Evolutionary conservation across 2,329 filamentous ascomycete genomes (phyloP).

Genomic region (Talaromyces sp.): DNA sequence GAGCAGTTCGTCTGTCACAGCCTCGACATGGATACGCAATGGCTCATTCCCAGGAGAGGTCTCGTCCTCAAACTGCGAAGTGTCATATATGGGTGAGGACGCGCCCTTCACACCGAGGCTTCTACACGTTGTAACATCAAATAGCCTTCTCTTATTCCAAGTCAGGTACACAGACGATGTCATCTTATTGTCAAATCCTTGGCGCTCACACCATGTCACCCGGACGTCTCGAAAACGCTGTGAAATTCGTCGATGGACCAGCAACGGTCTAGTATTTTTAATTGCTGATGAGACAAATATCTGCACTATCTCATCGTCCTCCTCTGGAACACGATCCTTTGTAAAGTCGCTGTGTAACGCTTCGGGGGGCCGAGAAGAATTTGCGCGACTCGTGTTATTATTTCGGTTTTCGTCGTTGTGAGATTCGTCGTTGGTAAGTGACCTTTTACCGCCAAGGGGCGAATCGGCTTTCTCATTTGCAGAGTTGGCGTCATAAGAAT

Average conservation of each 20-base stretch:
- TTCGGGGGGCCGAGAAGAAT: background rate
- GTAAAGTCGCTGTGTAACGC: background rate
- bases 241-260: slow-evolving; percentile 63
- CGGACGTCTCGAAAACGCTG: slow-evolving; percentile 65
- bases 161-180: slow-evolving; percentile 66
- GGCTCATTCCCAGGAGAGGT: slow-evolving; percentile 44
- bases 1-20: slow-evolving; percentile 66
- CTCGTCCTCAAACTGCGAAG: slow-evolving; percentile 5
- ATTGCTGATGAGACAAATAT: slow-evolving; percentile 68
- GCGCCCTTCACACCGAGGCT: slow-evolving; percentile 58
- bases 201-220: slow-evolving; percentile 63
- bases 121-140: slow-evolving; percentile 68
- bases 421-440: background rate
- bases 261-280: slow-evolving; percentile 53
- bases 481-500: background rate
- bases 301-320: slow-evolving; percentile 50
- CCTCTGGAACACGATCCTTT: background rate
- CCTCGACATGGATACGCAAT: slow-evolving; percentile 66
- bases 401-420: background rate
- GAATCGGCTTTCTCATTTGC: background rate
- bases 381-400: background rate
- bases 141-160: slow-evolving; percentile 70
- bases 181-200: slow-evolving; percentile 49
- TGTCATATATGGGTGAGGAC: slow-evolving; percentile 21
- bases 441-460: background rate